phyloP scores from a whole-genome alignment of 139 green algal genomes.

The Chlorella sp. region DNA sequence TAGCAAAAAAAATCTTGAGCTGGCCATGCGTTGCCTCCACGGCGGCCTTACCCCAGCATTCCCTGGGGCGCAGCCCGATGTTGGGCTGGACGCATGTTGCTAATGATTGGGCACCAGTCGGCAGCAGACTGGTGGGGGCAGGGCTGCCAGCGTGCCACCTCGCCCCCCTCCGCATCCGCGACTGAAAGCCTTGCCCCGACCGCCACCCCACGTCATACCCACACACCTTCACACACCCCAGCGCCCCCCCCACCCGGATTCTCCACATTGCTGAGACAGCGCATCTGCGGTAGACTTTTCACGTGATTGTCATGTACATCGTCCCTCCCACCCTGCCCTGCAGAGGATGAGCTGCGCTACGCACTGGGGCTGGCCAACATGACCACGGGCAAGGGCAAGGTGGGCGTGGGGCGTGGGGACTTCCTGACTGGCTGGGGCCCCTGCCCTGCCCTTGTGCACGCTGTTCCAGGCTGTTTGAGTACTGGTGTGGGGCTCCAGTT shows the following conservation, averaged over 20 bases:
- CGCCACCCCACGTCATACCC: not conserved
- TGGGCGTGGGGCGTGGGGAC: conserved; percentile 49
- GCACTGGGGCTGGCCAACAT: conserved; percentile 91
- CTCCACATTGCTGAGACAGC: too few relatives aligned
- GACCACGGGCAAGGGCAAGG: conserved; percentile 99
- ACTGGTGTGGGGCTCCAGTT: too few relatives aligned
- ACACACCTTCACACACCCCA: not conserved
- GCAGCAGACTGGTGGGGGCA: not conserved
- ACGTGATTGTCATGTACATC: too few relatives aligned
- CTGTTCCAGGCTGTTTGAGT: too few relatives aligned
- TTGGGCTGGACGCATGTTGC: not conserved
- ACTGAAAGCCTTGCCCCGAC: not conserved
- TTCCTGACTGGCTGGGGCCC: not conserved
- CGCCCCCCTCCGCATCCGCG: too few relatives aligned
- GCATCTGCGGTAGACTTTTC: too few relatives aligned
- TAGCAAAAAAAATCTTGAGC: not conserved
- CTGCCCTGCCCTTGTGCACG: too few relatives aligned
- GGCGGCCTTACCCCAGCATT: not conserved
- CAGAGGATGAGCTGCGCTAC: conserved; percentile 93
- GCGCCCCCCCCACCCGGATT: not conserved
- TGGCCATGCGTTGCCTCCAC: not conserved
- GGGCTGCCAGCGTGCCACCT: not conserved
- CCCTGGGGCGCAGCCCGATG: not conserved
- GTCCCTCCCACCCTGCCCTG: not conserved
- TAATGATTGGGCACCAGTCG: too few relatives aligned